Conservation (phyloP, 108 stramenopile species). For the Skeletonema menzelii region DNA sequence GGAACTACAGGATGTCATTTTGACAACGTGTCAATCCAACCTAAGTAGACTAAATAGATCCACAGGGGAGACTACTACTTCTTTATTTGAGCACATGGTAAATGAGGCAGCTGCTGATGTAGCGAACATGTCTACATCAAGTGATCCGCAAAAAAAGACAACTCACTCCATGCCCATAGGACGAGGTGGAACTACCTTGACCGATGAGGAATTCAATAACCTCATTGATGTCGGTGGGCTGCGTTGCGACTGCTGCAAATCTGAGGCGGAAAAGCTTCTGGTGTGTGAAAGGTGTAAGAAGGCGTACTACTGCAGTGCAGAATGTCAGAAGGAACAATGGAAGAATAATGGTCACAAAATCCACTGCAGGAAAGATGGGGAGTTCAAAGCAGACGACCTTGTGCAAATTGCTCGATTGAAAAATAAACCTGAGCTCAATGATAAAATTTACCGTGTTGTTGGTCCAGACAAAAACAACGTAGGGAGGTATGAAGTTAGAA, state of each 20-base stretch:
- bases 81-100: too few relatives aligned
- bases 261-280: background rate
- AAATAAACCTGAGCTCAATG: constrained; percentile 22
- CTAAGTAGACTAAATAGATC: too few relatives aligned
- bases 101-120: too few relatives aligned
- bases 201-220: background rate
- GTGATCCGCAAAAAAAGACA: background rate
- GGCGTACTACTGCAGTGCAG: constrained; percentile 20
- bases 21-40: too few relatives aligned
- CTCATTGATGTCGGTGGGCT: constrained; percentile 15
- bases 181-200: constrained; percentile 16
- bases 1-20: too few relatives aligned
- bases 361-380: constrained; percentile 24
- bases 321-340: constrained; percentile 30
- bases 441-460: constrained; percentile 11
- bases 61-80: too few relatives aligned
- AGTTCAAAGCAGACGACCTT: constrained; percentile 25
- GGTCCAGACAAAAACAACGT: constrained; percentile 5
- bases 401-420: constrained; percentile 29
- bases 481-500: constrained; percentile 16
- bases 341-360: constrained; percentile 14
- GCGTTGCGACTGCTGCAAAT: constrained; percentile 2
- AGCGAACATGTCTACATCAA: too few relatives aligned
- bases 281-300: constrained; percentile 18
- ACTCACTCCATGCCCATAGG: constrained; percentile 16